phyloP scores from a whole-genome alignment of 73 alveolate species.

The Symbiodinium pilosum region DNA sequence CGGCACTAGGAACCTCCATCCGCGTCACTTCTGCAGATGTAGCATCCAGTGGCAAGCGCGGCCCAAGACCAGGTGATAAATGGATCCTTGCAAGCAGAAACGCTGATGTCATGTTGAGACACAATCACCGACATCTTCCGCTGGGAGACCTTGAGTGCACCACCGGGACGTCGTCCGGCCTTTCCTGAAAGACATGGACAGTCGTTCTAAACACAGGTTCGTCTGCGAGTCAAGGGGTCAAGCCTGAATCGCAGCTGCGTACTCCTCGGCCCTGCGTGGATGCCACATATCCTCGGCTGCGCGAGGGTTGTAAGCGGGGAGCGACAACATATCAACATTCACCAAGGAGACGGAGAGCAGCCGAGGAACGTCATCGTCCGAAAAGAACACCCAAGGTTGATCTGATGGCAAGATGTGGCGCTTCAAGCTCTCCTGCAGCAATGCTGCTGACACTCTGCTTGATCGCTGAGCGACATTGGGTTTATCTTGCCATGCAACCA shows the following conservation, averaged over 20 bases:
- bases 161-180: slow-evolving; percentile 60
- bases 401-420: slow-evolving; percentile 38
- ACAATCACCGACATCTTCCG: neutral
- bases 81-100: slow-evolving; percentile 20
- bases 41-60: slow-evolving; percentile 79
- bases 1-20: slow-evolving; percentile 24
- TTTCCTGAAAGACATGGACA: slow-evolving; percentile 19
- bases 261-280: slow-evolving; percentile 81
- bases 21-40: slow-evolving; percentile 55
- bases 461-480: neutral
- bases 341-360: no score
- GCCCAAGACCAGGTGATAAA: slow-evolving; percentile 84
- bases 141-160: slow-evolving; percentile 67
- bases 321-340: no score
- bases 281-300: slow-evolving; percentile 89
- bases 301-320: neutral
- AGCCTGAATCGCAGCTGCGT: slow-evolving; percentile 49
- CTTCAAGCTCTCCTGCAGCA: slow-evolving; percentile 75
- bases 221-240: neutral
- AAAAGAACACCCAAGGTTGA: slow-evolving; percentile 84
- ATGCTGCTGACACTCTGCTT: no score
- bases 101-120: neutral
- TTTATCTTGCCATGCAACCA: neutral
- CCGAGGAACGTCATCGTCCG: slow-evolving; percentile 57
- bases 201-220: no score